Conservation (phyloP, 2,329 filamentous ascomycete species). For the Aspergillus melleus region DNA sequence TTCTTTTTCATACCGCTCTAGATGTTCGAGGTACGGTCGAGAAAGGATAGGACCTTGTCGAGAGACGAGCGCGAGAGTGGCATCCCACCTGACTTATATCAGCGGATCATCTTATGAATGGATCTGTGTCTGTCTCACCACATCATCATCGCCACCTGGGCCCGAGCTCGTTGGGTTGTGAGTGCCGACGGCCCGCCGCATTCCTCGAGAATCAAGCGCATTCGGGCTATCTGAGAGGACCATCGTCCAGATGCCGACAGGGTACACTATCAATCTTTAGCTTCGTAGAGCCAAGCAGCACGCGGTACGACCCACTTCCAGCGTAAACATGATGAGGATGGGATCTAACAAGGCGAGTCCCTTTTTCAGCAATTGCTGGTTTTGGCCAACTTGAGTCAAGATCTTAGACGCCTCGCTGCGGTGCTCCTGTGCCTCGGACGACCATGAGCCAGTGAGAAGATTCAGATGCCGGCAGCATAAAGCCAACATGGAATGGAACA, state of each 20-base stretch:
- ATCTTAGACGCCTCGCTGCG: conserved; percentile 26
- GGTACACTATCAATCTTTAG: conserved; percentile 25
- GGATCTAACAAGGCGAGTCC: conserved; percentile 26
- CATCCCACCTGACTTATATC: conserved; percentile 21
- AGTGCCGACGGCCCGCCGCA: conserved; percentile 15
- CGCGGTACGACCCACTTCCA: conserved; percentile 26
- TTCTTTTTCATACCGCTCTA: conserved; percentile 18
- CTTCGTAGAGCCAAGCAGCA: neutral
- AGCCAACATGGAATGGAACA: conserved; percentile 27
- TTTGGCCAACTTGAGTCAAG: conserved; percentile 18
- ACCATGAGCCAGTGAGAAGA: conserved; percentile 20
- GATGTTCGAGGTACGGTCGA: conserved; percentile 20
- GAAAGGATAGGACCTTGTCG: conserved; percentile 28
- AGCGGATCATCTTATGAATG: rapidly evolving
- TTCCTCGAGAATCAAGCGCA: conserved; percentile 25
- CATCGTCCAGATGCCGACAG: conserved; percentile 35
- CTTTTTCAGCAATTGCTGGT: neutral
- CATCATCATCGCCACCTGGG: conserved; percentile 33
- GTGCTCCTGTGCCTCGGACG: conserved; percentile 2
- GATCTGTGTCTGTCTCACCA: conserved; percentile 21
- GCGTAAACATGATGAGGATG: conserved; percentile 32
- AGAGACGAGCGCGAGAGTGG: conserved; percentile 35
- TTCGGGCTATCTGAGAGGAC: conserved; percentile 27
- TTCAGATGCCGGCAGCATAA: conserved; percentile 35
- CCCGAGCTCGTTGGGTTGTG: conserved; percentile 23